A percentile compares a stretch with the other conserved stretches of the same genome.
Conservation (phyloP, 164 flowering plant genomes). For the Dillenia turbinata region DNA sequence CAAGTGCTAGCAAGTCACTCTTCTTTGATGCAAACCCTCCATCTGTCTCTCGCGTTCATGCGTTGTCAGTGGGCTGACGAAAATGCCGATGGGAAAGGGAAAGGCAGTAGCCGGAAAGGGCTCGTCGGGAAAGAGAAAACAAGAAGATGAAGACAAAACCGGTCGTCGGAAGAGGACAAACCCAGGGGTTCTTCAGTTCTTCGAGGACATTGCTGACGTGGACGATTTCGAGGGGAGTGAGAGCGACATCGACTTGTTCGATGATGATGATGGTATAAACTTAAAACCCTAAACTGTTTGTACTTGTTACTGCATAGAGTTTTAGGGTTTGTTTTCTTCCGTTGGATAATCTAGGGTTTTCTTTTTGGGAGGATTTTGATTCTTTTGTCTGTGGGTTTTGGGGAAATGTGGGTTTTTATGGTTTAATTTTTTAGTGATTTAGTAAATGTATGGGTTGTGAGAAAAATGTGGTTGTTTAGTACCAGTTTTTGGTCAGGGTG, state of each 20-base stretch:
- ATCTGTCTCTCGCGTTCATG: too few species aligned
- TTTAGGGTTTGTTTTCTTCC: not conserved
- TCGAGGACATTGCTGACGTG: slow-evolving; percentile 58
- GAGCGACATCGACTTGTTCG: slow-evolving; percentile 30
- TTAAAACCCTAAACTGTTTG: not conserved
- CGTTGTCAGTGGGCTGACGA: not conserved
- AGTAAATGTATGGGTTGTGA: too few species aligned
- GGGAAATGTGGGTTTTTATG: not conserved
- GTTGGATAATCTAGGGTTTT: too few species aligned
- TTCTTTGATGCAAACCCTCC: too few species aligned
- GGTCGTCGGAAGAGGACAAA: slow-evolving; percentile 34
- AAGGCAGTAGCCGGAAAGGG: slow-evolving; percentile 31
- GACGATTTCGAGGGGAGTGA: slow-evolving; percentile 22
- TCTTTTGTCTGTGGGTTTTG: too few species aligned
- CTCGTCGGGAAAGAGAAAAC: slow-evolving; percentile 36
- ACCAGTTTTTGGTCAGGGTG: too few species aligned
- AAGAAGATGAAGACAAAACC: slow-evolving; percentile 27
- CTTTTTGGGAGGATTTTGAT: too few species aligned
- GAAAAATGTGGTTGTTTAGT: too few species aligned
- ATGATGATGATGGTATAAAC: slow-evolving; percentile 23
- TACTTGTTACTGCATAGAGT: slow-evolving; percentile 5
- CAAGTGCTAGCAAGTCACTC: too few species aligned
- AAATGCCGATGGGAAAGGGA: slow-evolving; percentile 33
- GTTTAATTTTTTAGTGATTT: not conserved
- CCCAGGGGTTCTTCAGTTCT: slow-evolving; percentile 57